Evolutionary conservation across 116 monocot genomes (phyloP).

Genomic region (Papilionanthe hybrid): DNA sequence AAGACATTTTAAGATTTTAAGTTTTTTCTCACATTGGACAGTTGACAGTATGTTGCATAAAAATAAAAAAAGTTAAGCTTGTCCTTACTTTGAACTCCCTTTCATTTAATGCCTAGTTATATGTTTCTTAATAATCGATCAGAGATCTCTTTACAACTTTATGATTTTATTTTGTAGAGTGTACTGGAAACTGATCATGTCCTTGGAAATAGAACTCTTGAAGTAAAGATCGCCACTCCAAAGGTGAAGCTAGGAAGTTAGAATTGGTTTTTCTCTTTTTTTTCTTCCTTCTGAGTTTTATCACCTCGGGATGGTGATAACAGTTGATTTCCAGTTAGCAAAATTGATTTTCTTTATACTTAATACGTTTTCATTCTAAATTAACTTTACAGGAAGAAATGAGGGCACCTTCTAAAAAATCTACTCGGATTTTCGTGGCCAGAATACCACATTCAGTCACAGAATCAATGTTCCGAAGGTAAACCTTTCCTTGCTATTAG

Average conservation of each 20-base stretch:
- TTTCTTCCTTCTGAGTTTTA: background rate
- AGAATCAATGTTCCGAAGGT: constrained; percentile 77
- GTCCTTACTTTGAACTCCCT: too few species aligned
- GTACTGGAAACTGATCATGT: constrained; percentile 87
- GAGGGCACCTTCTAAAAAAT: constrained; percentile 68
- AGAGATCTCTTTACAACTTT: background rate
- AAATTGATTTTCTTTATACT: background rate
- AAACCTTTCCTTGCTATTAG: background rate
- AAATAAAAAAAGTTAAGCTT: too few species aligned
- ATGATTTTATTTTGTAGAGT: constrained; percentile 36
- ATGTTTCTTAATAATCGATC: background rate
- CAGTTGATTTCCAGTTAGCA: background rate
- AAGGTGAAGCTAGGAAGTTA: constrained; percentile 39
- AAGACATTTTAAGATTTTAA: too few species aligned
- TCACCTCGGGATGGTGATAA: background rate
- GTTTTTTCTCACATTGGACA: too few species aligned
- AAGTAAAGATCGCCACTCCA: constrained; percentile 95
- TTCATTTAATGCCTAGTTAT: too few species aligned
- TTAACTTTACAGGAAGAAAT: constrained; percentile 73
- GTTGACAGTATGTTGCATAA: too few species aligned
- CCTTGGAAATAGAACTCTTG: constrained; percentile 88
- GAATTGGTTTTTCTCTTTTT: background rate
- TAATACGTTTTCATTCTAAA: background rate
- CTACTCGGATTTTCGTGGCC: constrained; percentile 90
- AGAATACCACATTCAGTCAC: constrained; percentile 75